Percentiles rank a stretch among this genome's conserved stretches.
phyloP scores from a whole-genome alignment of 2,329 filamentous ascomycete genomes.

The Salinomyces thailandicus region DNA sequence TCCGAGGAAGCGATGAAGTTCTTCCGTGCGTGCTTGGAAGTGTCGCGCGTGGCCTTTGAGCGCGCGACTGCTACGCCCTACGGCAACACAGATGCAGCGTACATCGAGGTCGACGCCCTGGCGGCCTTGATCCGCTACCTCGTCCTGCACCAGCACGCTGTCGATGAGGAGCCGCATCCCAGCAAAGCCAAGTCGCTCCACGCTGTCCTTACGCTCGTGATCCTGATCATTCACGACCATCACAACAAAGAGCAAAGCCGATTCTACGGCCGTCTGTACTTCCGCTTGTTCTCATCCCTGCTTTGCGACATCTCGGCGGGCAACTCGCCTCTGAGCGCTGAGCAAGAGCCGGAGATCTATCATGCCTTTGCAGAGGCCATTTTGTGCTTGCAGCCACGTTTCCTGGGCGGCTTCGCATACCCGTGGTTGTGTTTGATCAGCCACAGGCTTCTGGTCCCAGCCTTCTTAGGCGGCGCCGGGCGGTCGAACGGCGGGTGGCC shows the following conservation, averaged over 20 bases:
- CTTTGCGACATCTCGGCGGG: conserved; percentile 55
- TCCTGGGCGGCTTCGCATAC: conserved; percentile 74
- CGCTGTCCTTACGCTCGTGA: conserved; percentile 64
- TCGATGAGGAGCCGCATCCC: conserved; percentile 46
- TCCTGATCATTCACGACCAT: conserved; percentile 76
- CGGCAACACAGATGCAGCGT: conserved; percentile 50
- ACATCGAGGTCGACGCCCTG: conserved; percentile 65
- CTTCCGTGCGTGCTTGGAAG: conserved; percentile 69
- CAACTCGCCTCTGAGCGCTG: conserved; percentile 14
- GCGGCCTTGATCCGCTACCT: conserved; percentile 70
- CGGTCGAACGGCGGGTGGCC: conserved; percentile 53
- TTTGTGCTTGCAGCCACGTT: conserved; percentile 60
- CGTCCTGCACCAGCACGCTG: conserved; percentile 59
- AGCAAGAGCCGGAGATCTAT: conserved; percentile 49
- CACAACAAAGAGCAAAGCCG: conserved; percentile 68
- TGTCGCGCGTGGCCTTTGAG: conserved; percentile 69
- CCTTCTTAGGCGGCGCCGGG: conserved; percentile 49
- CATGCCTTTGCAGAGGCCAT: conserved; percentile 62
- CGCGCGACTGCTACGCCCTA: conserved; percentile 50
- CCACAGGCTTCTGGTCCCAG: conserved; percentile 75
- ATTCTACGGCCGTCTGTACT: conserved; percentile 84
- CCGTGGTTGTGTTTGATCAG: conserved; percentile 74
- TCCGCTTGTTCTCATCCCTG: conserved; percentile 75
- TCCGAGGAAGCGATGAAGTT: conserved; percentile 72
- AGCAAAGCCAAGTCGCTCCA: conserved; percentile 64